Evolutionary conservation across 148 eudicot species (phyloP).

Genomic region (Vaccinium darrowii): DNA sequence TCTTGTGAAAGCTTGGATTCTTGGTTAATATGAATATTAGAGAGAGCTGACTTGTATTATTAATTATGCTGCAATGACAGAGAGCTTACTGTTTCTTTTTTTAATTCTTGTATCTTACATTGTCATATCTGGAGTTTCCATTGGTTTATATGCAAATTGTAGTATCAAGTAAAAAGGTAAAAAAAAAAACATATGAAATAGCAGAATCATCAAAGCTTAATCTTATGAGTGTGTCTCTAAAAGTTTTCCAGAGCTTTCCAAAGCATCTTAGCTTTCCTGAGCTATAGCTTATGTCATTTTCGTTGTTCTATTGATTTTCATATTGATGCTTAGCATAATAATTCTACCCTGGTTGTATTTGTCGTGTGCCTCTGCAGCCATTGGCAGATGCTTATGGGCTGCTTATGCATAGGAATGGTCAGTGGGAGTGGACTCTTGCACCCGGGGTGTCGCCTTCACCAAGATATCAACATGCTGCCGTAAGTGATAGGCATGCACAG

Average conservation of each 20-base stretch:
- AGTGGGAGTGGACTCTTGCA: slow-evolving; percentile 99
- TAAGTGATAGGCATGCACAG: slow-evolving; percentile 35
- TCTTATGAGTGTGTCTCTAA: neutral
- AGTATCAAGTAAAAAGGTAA: neutral
- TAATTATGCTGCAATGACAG: neutral
- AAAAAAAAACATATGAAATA: neutral
- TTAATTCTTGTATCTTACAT: neutral
- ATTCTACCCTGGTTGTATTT: slow-evolving; percentile 11
- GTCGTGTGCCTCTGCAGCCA: slow-evolving; percentile 55
- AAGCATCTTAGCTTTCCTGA: neutral
- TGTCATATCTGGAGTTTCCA: neutral
- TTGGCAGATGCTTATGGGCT: slow-evolving; percentile 95
- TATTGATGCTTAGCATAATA: neutral
- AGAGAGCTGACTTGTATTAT: neutral
- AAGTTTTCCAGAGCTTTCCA: neutral
- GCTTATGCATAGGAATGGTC: slow-evolving; percentile 96
- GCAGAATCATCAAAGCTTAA: neutral
- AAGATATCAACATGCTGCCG: slow-evolving; percentile 96
- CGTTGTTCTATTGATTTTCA: neutral
- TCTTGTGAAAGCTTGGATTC: slow-evolving; percentile 14
- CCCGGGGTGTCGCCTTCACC: slow-evolving; percentile 97
- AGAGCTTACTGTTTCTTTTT: neutral
- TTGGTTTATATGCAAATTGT: neutral
- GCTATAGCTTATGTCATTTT: neutral
- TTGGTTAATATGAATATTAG: neutral